These are phyloP conservation scores for Geranium rotundifolium DNA, from an alignment of 345 rosid species.

Conservation along the genomic window DNA sequence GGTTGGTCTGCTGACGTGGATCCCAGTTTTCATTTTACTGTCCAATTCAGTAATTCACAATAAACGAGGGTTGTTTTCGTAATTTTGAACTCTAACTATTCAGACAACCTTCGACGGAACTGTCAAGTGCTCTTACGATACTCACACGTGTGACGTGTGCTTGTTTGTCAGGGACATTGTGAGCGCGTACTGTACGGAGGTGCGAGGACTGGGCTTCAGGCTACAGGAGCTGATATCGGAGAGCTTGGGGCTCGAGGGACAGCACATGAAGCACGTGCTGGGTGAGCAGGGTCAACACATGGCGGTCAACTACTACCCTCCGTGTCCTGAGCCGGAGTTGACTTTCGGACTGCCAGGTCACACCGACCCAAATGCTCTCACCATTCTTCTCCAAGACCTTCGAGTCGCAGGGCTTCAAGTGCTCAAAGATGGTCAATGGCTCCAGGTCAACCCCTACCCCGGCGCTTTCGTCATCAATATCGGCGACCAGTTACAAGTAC, in stretches of 20 bases:
- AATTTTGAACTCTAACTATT: no score
- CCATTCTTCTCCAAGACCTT: conserved; percentile 79
- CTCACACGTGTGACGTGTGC: no score
- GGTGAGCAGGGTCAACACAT: conserved; percentile 96
- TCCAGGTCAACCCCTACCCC: conserved; percentile 67
- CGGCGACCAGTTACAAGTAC: conserved; percentile 84
- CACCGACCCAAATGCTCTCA: conserved; percentile 84
- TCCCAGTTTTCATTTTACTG: no score
- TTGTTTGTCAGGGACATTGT: conserved; percentile 39
- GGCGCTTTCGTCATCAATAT: conserved; percentile 75
- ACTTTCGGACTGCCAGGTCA: conserved; percentile 86
- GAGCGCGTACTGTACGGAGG: conserved; percentile 44
- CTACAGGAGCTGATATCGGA: conserved; percentile 75
- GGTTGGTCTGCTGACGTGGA: not conserved
- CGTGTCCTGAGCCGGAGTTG: conserved; percentile 88
- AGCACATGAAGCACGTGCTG: conserved; percentile 27
- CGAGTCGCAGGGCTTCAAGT: conserved; percentile 77
- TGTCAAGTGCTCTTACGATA: no score
- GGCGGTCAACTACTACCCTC: conserved; percentile 92
- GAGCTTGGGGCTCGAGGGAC: conserved; percentile 68
- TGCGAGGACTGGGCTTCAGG: conserved; percentile 48
- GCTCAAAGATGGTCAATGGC: conserved; percentile 62
- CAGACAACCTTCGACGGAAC: no score
- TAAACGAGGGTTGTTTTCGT: no score
- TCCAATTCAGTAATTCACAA: no score